These are phyloP conservation scores for Canavalia ensiformis DNA, from an alignment of 306 rosid species.

Conservation along the genomic window DNA sequence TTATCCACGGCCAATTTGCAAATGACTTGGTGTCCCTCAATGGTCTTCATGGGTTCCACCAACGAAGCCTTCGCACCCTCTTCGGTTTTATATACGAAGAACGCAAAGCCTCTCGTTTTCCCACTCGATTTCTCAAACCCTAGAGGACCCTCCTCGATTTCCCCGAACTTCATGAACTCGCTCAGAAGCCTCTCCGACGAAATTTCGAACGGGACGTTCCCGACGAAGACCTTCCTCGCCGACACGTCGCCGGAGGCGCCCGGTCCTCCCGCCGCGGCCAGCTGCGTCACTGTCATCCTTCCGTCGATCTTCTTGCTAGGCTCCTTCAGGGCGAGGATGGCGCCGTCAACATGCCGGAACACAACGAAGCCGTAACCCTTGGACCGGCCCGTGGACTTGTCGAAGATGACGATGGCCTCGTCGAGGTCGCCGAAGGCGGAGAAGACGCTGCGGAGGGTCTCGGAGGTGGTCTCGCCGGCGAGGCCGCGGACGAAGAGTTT, in stretches of 20 bases:
- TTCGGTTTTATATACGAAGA: constrained; percentile 79
- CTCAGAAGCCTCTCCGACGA: constrained; percentile 71
- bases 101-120: constrained; percentile 80
- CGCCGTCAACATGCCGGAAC: constrained; percentile 83
- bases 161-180: constrained; percentile 76
- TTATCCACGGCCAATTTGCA: constrained; percentile 74
- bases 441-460: constrained; percentile 80
- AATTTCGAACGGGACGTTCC: constrained; percentile 83
- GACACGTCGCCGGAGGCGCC: constrained; percentile 28
- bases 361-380: constrained; percentile 94
- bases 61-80: constrained; percentile 86
- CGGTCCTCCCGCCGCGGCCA: constrained; percentile 75
- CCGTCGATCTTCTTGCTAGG: constrained; percentile 95
- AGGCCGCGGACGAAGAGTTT: constrained; percentile 94
- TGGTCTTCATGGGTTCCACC: constrained; percentile 70
- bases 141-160: constrained; percentile 90
- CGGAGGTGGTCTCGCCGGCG: constrained; percentile 85
- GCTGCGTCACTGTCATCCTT: constrained; percentile 87
- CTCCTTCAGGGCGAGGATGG: constrained; percentile 78
- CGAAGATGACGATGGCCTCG: constrained; percentile 86
- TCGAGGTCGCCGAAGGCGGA: constrained; percentile 82
- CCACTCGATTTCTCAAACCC: constrained; percentile 94
- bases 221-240: constrained; percentile 81
- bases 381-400: constrained; percentile 75
- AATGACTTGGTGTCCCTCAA: constrained; percentile 79